A percentile compares a stretch with the other conserved stretches of the same genome.
These are phyloP conservation scores for Akanthomyces dipterigenus DNA, from an alignment of 2,329 filamentous ascomycete species.

Conservation along the genomic window DNA sequence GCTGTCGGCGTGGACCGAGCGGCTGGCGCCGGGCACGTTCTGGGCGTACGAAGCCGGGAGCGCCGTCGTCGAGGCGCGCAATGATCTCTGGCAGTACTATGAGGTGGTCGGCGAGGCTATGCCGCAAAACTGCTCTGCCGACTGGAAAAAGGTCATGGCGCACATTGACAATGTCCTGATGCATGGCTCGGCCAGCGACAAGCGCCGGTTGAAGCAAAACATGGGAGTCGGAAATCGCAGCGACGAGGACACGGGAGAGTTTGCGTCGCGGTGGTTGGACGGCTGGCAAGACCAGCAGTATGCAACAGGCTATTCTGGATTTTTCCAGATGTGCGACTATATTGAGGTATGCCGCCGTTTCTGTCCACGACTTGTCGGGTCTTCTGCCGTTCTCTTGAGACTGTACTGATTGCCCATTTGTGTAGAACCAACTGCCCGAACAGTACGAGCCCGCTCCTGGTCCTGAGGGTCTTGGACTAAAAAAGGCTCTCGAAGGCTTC, in stretches of 20 bases:
- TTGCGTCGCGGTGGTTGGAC: conserved; percentile 19
- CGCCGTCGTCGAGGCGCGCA: conserved; percentile 67
- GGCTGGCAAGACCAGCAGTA: conserved; percentile 30
- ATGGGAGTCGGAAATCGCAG: conserved; percentile 34
- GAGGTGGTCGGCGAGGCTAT: conserved; percentile 37
- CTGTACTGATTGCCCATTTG: neutral
- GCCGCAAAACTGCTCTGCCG: conserved; percentile 53
- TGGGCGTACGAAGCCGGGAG: conserved; percentile 72
- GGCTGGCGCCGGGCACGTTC: conserved; percentile 66
- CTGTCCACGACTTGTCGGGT: neutral
- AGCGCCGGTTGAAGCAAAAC: conserved; percentile 34
- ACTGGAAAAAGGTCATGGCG: conserved; percentile 47
- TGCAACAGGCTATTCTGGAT: conserved; percentile 25
- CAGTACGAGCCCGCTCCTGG: neutral
- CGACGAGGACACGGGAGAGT: conserved; percentile 40
- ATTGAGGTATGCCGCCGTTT: conserved; percentile 18
- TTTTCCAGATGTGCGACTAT: conserved; percentile 31
- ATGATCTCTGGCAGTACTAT: conserved; percentile 60
- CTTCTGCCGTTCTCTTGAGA: neutral
- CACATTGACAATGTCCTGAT: conserved; percentile 42
- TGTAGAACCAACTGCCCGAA: neutral
- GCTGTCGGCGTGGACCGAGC: conserved; percentile 65
- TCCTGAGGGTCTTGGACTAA: neutral
- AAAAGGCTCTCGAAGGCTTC: neutral
- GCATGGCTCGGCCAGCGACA: conserved; percentile 23